Percentiles rank a stretch among this genome's conserved stretches.
Evolutionary conservation across 352 stramenopile species (phyloP).

Genomic region (Hyaloperonospora arabidopsidis): DNA sequence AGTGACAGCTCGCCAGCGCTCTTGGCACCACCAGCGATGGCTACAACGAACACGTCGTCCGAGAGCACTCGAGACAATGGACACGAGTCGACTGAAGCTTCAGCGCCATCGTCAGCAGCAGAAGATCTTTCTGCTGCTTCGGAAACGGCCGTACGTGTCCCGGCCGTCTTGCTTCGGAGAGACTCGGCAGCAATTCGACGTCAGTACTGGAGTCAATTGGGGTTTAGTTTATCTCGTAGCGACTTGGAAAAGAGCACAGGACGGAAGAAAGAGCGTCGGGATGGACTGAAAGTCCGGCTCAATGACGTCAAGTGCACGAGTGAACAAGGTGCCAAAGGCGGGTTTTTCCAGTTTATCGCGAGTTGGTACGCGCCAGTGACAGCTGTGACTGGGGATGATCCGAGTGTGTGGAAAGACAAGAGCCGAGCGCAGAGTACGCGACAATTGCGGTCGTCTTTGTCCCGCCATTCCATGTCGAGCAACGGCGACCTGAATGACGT

Average conservation of each 20-base stretch:
- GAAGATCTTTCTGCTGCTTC: no score
- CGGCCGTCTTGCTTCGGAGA: constrained; percentile 41
- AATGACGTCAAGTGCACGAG: constrained; percentile 48
- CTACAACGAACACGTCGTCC: constrained; percentile 2
- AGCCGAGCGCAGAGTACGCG: constrained; percentile 3
- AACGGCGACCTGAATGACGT: constrained; percentile 1
- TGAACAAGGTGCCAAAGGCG: constrained; percentile 37
- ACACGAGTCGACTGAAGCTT: constrained; percentile 12
- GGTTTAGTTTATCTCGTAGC: constrained; percentile 68
- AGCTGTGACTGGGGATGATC: constrained; percentile 25
- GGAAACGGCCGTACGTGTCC: no score
- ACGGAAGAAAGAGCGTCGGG: constrained; percentile 47
- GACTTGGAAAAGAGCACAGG: constrained; percentile 76
- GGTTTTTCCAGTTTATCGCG: constrained; percentile 72
- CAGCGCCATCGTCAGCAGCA: constrained; percentile 3
- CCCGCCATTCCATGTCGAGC: constrained; percentile 19
- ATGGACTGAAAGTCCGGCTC: constrained; percentile 67
- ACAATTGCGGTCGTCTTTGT: constrained; percentile 22
- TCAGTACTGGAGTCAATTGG: constrained; percentile 83
- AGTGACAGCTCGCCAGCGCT: constrained; percentile 19
- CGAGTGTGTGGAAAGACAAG: constrained; percentile 16
- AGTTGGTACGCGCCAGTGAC: constrained; percentile 61
- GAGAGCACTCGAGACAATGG: constrained; percentile 14
- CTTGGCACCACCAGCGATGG: constrained; percentile 2
- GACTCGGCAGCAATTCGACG: constrained; percentile 79